Base-by-base conservation (phyloP, 2,329 filamentous ascomycete genomes). In the Pseudopyricularia javanii region DNA sequence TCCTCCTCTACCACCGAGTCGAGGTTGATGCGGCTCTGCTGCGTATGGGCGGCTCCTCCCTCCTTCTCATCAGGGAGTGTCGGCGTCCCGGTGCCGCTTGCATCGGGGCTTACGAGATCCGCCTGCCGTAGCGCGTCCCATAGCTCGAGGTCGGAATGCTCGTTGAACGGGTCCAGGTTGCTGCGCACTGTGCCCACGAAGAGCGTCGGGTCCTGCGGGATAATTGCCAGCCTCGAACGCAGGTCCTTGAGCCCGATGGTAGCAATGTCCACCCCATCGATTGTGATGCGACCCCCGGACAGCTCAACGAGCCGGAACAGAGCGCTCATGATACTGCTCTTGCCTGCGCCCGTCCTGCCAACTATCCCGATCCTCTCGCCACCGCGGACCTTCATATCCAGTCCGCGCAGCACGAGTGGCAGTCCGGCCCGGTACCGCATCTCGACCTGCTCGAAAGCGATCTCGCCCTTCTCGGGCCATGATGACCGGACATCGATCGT, bases 1-100 rank as follows among this genome's bases (percentile, higher is more conserved):
- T 96, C 91, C 64, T 97, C 93, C 60, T 96, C 90, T 2, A 97
- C 91, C 2, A 81, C 63, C 15, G 79, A 85, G 68, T 97, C 91
- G 22, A 98, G 83, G 58, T 89, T 83, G 56, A 95, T 86, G 53
- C 86, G 82, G 9, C 67, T n/a, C 68, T 49, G 9, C 68, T 49
- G 9, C 54, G 9, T 20, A 52, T 45, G 1, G 43, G 32, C 17
- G 28, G 11, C 47, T 53, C 59, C 56, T 7, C 8, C 15, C 14
- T 22, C 45, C 22, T 49, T 34, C 14, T 37, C 47, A 14, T 48
- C 24, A 22, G 24, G 14, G 24, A 52, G 7, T n/a, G 43, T 30
- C 17, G 20, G 20, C 14, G 40, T 45, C 15, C 2, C 40, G 22
- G 28, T 37, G 15, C 20, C 50, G 9, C 54, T 53, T 37, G 15